Base-by-base conservation (phyloP, 768 basidiomycete genomes). In the Leucogyrophana mollusca region DNA sequence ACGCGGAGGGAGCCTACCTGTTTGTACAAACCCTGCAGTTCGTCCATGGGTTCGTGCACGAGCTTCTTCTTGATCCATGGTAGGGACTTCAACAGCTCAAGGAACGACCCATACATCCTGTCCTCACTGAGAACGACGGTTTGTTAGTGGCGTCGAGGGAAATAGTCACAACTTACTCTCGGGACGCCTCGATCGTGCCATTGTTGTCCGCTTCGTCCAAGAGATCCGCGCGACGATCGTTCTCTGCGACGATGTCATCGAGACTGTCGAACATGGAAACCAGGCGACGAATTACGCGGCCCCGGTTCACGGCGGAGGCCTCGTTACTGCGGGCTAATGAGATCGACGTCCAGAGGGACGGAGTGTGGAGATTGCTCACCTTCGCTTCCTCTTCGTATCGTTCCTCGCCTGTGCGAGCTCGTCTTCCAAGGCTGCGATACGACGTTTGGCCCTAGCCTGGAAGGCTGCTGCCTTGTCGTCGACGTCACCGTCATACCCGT, bases 191-290 rank as follows among this genome's bases (percentile, higher is more conserved):
- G 6, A 6, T 49, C 20, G 7, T 18, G 37, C 27, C 22, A 41
- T 4, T 49, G n/a, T n/a, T n/a, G n/a, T n/a, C n/a, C n/a, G n/a
- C n/a, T n/a, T n/a, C n/a, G n/a, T n/a, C n/a, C 40, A 10, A 42
- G 24, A 24, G 33, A 47, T 6, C 27, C 13, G 44, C 38, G 20
- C 17, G 30, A 5, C 34, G 43, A 25, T 51, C 46, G 20, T 40
- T 40, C 33, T 54, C 49, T 13, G 16, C 39, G n/a, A 54, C 45
- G 2, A 54, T 41, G n/a, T 51, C 52, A 10, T 54, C 49, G 3
- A 47, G 18, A 2, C 22, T 22, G 21, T 50, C 38, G 13, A 20
- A 21, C 16, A 54, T 41, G 3, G 42, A 27, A 11, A 53, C 45
- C 1, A 47, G 8, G 11, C 38, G 16, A 17, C 38, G 20, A 23